These are phyloP conservation scores for Canavalia ensiformis DNA, from an alignment of 306 rosid species.

Conservation along the genomic window DNA sequence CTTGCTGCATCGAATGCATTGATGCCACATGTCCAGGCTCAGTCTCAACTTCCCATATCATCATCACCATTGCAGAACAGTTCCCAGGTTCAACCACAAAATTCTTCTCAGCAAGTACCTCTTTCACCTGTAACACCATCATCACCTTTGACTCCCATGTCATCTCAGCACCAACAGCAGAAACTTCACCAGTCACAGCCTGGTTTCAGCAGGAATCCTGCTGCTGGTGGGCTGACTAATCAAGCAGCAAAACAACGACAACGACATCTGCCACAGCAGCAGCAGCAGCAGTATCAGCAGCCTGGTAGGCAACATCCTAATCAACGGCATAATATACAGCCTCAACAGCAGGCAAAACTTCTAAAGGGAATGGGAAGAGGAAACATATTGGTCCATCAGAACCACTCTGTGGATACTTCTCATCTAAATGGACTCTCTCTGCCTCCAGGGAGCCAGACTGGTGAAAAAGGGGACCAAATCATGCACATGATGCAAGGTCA, in stretches of 20 bases:
- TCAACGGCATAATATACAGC: slow-evolving; percentile 65
- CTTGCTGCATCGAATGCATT: slow-evolving; percentile 69
- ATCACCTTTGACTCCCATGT: slow-evolving; percentile 65
- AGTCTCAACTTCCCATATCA: slow-evolving; percentile 69
- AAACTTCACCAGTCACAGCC: slow-evolving; percentile 74
- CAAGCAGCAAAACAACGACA: slow-evolving; percentile 77
- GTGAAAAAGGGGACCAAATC: slow-evolving; percentile 77
- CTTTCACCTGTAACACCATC: slow-evolving; percentile 62
- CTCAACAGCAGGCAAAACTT: slow-evolving; percentile 78
- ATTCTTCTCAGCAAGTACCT: slow-evolving; percentile 64
- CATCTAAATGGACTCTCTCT: slow-evolving; percentile 68
- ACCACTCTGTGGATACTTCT: slow-evolving; percentile 68
- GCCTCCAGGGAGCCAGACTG: slow-evolving; percentile 70
- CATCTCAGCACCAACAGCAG: slow-evolving; percentile 77
- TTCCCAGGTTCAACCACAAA: slow-evolving; percentile 69
- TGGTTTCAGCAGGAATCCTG: slow-evolving; percentile 65
- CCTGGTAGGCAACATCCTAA: slow-evolving; percentile 82
- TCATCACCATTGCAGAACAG: slow-evolving; percentile 63
- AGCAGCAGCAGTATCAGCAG: slow-evolving; percentile 67
- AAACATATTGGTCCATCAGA: slow-evolving; percentile 61
- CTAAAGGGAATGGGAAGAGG: slow-evolving; percentile 83
- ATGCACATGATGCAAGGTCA: slow-evolving; percentile 77
- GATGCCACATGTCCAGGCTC: slow-evolving; percentile 69
- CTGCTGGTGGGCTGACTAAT: slow-evolving; percentile 63
- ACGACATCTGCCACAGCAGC: slow-evolving; percentile 65